These are phyloP conservation scores for Acrocalymma vagum DNA, from an alignment of 2,329 filamentous ascomycete genomes.

Conservation along the genomic window DNA sequence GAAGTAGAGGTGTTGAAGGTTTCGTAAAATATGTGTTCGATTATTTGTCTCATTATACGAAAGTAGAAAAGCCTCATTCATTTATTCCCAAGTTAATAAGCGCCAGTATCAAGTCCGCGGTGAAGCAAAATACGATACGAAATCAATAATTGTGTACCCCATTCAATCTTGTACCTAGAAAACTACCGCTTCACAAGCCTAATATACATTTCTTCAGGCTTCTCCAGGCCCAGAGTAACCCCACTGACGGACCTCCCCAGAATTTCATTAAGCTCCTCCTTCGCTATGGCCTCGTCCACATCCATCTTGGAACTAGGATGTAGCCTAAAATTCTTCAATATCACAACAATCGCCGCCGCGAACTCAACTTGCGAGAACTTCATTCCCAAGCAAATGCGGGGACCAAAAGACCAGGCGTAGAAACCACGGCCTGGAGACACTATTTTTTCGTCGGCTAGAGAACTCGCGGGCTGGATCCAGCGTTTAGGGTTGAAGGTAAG, in stretches of 20 bases:
- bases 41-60: too few species aligned
- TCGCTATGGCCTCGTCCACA: not conserved
- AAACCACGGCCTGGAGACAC: constrained; percentile 34
- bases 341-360: constrained; percentile 51
- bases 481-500: constrained; percentile 41
- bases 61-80: too few species aligned
- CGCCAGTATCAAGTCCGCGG: too few species aligned
- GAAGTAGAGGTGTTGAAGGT: too few species aligned
- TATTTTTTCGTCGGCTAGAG: constrained; percentile 8
- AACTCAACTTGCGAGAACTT: constrained; percentile 67
- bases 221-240: not conserved
- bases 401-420: constrained; percentile 59
- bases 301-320: constrained; percentile 4
- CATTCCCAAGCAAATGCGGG: constrained; percentile 61
- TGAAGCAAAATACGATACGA: too few species aligned
- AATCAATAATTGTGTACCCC: too few species aligned
- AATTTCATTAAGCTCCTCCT: constrained; percentile 1
- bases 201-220: constrained; percentile 17
- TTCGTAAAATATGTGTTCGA: too few species aligned
- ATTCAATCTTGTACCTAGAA: too few species aligned
- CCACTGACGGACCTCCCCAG: constrained; percentile 2
- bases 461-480: constrained; percentile 34
- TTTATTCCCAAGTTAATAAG: too few species aligned
- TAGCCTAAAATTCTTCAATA: constrained; percentile 11
- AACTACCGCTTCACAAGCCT: constrained; percentile 12